Conservation (phyloP, 2,329 filamentous ascomycete species). For the Epichloe aotearoae region DNA sequence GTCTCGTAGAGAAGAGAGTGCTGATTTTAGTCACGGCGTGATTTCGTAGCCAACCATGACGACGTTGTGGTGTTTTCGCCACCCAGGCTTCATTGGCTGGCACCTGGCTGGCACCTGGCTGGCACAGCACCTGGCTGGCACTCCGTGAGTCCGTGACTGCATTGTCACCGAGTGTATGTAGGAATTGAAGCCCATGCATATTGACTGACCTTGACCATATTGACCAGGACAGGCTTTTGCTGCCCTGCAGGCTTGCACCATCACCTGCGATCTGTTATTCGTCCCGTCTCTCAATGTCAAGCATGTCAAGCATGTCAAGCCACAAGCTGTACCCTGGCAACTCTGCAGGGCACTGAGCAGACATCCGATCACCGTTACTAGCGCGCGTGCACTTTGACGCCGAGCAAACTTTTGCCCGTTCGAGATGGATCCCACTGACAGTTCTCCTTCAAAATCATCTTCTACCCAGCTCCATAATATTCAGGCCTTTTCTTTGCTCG, state of each 20-base stretch:
- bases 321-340: background rate
- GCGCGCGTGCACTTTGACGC: background rate
- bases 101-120: background rate
- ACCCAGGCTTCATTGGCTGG: background rate
- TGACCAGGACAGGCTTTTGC: background rate
- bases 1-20: too few relatives aligned
- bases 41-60: too few relatives aligned
- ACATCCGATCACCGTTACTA: background rate
- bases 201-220: background rate
- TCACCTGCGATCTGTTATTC: background rate
- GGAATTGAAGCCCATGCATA: background rate
- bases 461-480: too few relatives aligned
- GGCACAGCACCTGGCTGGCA: background rate
- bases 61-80: background rate
- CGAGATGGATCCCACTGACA: background rate
- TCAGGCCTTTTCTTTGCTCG: too few relatives aligned
- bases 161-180: constrained; percentile 1
- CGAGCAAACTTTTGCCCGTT: background rate
- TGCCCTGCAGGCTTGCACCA: background rate
- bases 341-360: background rate
- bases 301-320: background rate
- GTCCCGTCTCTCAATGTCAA: background rate
- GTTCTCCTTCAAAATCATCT: background rate
- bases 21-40: too few relatives aligned
- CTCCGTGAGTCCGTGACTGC: background rate